Percentiles rank a stretch among this genome's conserved stretches.
These are phyloP conservation scores for Yarrowia divulgata DNA, from an alignment of 805 yeast genomes.

Conservation along the genomic window DNA sequence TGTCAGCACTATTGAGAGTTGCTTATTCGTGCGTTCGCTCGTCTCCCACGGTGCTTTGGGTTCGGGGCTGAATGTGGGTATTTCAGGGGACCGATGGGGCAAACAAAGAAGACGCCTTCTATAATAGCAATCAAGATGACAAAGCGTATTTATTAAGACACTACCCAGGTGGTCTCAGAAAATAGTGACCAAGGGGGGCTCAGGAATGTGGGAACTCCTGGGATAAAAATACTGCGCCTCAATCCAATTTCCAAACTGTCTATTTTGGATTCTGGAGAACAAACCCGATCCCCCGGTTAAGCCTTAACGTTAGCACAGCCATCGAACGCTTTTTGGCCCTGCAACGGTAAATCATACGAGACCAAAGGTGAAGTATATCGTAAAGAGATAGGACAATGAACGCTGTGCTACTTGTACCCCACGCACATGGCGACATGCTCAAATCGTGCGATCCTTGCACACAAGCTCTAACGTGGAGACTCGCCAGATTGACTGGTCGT, in stretches of 20 bases:
- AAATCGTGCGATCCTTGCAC: too few species aligned
- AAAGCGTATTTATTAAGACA: neutral
- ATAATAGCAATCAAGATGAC: slow-evolving; percentile 1
- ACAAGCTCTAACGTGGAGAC: neutral
- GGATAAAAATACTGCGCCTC: slow-evolving; percentile 6
- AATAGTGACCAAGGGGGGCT: neutral
- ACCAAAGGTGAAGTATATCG: neutral
- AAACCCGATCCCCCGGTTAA: neutral
- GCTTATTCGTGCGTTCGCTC: slow-evolving; percentile 1
- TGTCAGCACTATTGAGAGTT: neutral
- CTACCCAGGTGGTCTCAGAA: neutral
- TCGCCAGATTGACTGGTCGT: neutral
- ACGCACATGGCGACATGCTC: too few species aligned
- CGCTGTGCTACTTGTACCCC: too few species aligned
- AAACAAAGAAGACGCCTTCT: neutral
- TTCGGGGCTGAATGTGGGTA: neutral
- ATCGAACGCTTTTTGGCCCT: slow-evolving; percentile 3
- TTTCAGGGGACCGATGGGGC: slow-evolving; percentile 20
- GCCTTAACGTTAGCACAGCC: slow-evolving; percentile 35
- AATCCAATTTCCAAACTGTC: neutral
- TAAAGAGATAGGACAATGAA: too few species aligned
- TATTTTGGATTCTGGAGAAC: slow-evolving; percentile 19
- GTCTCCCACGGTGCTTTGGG: neutral
- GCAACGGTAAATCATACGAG: slow-evolving; percentile 5
- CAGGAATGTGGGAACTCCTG: neutral